Evolutionary conservation across 2,329 filamentous ascomycete genomes (phyloP).

Genomic region (Ceratocystis harringtonii): DNA sequence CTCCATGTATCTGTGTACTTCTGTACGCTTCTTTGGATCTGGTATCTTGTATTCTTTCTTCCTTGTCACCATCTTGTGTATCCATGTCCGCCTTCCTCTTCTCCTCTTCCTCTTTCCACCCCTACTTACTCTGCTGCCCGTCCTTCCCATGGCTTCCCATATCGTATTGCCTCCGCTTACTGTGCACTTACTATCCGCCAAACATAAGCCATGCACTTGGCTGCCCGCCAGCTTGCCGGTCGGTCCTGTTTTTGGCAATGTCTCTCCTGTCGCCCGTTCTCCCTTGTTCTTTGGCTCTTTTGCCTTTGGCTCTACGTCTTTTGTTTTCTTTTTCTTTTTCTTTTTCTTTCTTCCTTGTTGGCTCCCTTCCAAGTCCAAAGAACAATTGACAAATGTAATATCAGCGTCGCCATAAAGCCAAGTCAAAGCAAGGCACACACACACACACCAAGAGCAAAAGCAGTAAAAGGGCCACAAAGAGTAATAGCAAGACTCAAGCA

Average conservation of each 20-base stretch:
- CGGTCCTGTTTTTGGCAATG: background rate
- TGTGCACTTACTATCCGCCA: background rate
- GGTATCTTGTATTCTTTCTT: too few species aligned
- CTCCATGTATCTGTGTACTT: background rate
- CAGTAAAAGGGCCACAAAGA: too few species aligned
- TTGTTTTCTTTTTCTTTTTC: background rate
- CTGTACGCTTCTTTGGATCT: background rate
- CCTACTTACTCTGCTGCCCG: background rate
- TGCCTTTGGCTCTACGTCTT: background rate
- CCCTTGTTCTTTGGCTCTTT: background rate
- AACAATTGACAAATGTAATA: background rate
- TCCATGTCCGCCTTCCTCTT: background rate
- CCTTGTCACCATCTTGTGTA: background rate
- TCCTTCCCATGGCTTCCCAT: background rate
- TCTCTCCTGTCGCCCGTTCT: background rate
- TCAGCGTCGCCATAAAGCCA: background rate
- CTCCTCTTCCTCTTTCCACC: too few species aligned
- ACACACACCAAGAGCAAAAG: background rate
- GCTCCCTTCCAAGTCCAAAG: background rate
- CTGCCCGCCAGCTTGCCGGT: background rate
- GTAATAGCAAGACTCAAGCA: background rate
- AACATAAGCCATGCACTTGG: background rate
- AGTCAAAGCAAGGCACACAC: background rate
- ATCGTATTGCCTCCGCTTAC: background rate
- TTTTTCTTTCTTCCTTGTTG: background rate